Percentiles rank a stretch among this genome's conserved stretches.
Conservation (phyloP, 2,329 filamentous ascomycete species). For the Sclerotinia nivalis region DNA sequence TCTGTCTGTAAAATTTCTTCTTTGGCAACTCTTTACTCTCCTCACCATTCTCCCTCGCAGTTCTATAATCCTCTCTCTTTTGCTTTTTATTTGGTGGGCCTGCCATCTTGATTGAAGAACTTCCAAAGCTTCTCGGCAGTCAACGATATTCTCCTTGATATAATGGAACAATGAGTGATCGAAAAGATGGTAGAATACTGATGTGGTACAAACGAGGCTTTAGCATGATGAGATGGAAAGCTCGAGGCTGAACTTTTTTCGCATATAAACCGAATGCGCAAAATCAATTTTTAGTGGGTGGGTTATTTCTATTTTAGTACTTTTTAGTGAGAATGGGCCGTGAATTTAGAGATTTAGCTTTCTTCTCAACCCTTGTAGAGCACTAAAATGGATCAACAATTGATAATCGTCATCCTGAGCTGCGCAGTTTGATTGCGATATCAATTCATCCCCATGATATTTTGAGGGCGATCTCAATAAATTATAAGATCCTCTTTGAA, state of each 20-base stretch:
- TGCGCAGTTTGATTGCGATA: conserved; percentile 1
- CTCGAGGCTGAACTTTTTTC: conserved; percentile 26
- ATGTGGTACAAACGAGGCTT: conserved; percentile 5
- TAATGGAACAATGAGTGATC: neutral
- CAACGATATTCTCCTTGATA: neutral
- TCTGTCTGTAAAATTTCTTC: conserved; percentile 95
- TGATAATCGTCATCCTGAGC: conserved; percentile 8
- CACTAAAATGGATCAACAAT: neutral
- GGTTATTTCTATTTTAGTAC: neutral
- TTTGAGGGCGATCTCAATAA: neutral
- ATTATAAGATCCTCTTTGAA: neutral
- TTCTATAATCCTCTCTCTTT: conserved; percentile 67
- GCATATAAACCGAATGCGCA: neutral
- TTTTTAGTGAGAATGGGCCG: neutral
- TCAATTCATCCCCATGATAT: neutral
- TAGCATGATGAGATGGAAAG: conserved; percentile 19
- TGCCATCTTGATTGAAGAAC: conserved; percentile 42
- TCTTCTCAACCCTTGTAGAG: neutral
- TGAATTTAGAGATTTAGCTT: neutral
- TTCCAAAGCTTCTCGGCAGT: conserved; percentile 9
- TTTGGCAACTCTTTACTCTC: conserved; percentile 61
- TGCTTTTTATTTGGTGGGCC: conserved; percentile 57
- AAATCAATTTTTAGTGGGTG: conserved; percentile 10
- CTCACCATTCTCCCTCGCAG: conserved; percentile 53
- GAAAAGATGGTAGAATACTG: conserved; percentile 7